Evolutionary conservation across 1,139 yeast genomes (phyloP), one percentile per base, ranked within the genome.

Genomic region (Saccharomyces hybrid): DNA sequence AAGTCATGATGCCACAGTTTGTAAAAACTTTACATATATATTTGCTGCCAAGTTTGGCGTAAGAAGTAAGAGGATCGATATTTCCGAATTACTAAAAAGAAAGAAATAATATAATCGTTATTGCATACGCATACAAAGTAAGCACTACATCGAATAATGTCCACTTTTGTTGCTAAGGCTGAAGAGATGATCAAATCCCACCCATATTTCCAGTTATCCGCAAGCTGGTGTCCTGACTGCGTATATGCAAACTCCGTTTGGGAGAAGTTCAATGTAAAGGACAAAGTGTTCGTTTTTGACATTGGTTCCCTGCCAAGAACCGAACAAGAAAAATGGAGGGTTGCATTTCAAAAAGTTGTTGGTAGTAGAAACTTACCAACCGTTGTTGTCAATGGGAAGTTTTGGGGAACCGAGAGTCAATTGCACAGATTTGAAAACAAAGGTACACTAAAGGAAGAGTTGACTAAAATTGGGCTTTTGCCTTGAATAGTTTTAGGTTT

Each of bases 211-310:
- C 79, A 83, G 77, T 68, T 85, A 14, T 80, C 87, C 47, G 86
- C 85, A 61, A 77, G 85, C 21, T 86, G 90, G 90, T 86, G 91
- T 68, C 87, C 88, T 1, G 91, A 86, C 63, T 86, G 91, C 63
- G 81, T 78, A 51, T 86, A 83, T 64, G 80, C 86, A 9, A 76
- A 80, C 57, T 71, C 71, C 26, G 70, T 84, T 21, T 84, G 82
- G 76, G 74, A 76, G 53, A 76, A 78, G 53, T 78, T 75, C 61
- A 74, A 76, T 19, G 82, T 83, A 8, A 61, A 63, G 7, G 72
- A 74, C 55, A 81, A 83, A 60, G 72, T 84, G 24, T 73, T 75
- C 52, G 66, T 80, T 21, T 75, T 85, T 48, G 90, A 86, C 66
- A 74, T 86, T 50, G 91, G 84, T 62, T 77, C 79, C 58, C 67